Evolutionary conservation across 495 filamentous ascomycete genomes (phyloP).

Genomic region (Neohortaea acidophila): DNA sequence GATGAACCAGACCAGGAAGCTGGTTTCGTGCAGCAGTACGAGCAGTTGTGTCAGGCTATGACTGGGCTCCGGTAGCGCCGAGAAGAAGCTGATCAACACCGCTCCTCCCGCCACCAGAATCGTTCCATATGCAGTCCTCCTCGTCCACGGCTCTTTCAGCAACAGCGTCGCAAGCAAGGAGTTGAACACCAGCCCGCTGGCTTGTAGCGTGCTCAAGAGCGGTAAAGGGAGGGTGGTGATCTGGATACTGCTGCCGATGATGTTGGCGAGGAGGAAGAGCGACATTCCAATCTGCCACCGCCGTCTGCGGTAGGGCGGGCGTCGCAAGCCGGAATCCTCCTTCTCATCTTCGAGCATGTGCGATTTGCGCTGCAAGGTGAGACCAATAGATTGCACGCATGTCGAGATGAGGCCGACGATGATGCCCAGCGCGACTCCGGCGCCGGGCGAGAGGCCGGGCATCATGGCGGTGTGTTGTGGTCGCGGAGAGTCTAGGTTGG

Average conservation of each 20-base stretch:
- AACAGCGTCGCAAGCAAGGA: conserved; percentile 91
- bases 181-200: conserved; percentile 94
- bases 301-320: conserved; percentile 78
- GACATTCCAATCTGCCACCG: conserved; percentile 95
- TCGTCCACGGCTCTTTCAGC: conserved; percentile 84
- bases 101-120: conserved; percentile 75
- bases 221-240: conserved; percentile 93
- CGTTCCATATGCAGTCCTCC: conserved; percentile 78
- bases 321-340: conserved; percentile 54
- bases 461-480: not conserved
- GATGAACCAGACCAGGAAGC: conserved; percentile 88
- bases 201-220: conserved; percentile 88
- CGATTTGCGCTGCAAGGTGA: conserved; percentile 97
- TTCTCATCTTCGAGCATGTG: conserved; percentile 97
- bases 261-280: conserved; percentile 90
- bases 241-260: conserved; percentile 89
- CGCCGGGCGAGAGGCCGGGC: conserved; percentile 10
- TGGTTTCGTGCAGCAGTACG: conserved; percentile 49
- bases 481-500: no score
- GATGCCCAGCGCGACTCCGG: conserved; percentile 48
- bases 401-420: conserved; percentile 85
- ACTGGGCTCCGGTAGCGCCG: conserved; percentile 87
- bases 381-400: conserved; percentile 80
- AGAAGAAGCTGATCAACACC: conserved; percentile 80
- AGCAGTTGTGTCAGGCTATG: conserved; percentile 76